phyloP scores from a whole-genome alignment of 1,284 basidiomycete genomes.

The Cryptococcus jaspeensis region DNA sequence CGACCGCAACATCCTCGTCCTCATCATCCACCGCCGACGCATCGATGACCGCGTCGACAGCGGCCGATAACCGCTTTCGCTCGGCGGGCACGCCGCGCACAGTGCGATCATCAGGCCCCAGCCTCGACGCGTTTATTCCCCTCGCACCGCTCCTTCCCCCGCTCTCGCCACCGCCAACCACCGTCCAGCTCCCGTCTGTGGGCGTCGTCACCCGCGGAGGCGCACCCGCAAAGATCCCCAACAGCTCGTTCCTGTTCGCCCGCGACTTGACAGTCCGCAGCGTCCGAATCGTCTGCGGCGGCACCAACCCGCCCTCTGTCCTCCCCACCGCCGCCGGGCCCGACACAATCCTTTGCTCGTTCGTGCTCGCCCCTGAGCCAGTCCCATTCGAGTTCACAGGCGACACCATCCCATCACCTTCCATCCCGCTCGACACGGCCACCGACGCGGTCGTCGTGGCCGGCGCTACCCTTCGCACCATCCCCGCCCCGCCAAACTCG shows the following conservation, averaged over 20 bases:
- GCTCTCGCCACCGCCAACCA: conserved; percentile 7
- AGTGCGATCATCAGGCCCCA: conserved; percentile 21
- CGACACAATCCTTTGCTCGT: background rate
- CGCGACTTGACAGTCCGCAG: conserved; percentile 30
- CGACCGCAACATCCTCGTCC: conserved; percentile 10
- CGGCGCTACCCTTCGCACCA: conserved; percentile 64
- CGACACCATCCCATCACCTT: conserved; percentile 53
- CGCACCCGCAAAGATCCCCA: conserved; percentile 81
- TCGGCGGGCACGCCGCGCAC: conserved; percentile 9
- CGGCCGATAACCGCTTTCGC: conserved; percentile 57
- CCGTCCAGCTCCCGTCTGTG: conserved; percentile 60
- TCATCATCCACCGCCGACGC: conserved; percentile 46
- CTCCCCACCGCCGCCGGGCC: background rate
- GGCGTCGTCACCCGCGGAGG: conserved; percentile 52
- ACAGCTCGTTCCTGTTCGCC: conserved; percentile 43
- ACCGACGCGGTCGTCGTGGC: conserved; percentile 47
- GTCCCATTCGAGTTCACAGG: conserved; percentile 2
- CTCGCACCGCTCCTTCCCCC: conserved; percentile 18
- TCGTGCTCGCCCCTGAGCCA: background rate
- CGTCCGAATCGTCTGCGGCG: conserved; percentile 16
- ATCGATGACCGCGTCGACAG: conserved; percentile 76
- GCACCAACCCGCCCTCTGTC: conserved; percentile 11
- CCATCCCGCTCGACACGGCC: conserved; percentile 38
- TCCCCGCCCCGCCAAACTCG: conserved; percentile 76
- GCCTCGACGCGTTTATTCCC: conserved; percentile 35